These are phyloP conservation scores for Astraeus odoratus DNA, from an alignment of 768 basidiomycete genomes.

Conservation along the genomic window DNA sequence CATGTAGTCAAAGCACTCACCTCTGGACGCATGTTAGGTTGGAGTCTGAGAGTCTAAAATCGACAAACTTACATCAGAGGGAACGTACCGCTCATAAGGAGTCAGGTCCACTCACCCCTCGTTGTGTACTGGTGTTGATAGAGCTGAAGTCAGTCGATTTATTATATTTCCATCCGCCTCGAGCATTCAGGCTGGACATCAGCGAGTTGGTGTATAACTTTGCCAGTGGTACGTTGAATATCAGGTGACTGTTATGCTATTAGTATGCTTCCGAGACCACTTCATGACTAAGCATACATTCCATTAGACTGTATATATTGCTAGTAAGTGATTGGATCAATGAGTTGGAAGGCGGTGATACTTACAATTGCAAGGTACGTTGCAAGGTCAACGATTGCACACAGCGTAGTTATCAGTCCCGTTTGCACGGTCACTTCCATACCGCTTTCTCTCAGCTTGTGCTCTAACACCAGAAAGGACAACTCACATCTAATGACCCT, in stretches of 20 bases:
- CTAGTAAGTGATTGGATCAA: background rate
- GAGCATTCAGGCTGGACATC: slow-evolving; percentile 33
- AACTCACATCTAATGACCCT: slow-evolving; percentile 32
- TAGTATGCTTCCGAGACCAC: background rate
- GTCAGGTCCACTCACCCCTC: background rate
- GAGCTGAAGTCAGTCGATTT: slow-evolving; percentile 1
- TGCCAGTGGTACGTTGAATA: slow-evolving; percentile 33
- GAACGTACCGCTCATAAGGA: background rate
- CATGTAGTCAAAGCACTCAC: background rate
- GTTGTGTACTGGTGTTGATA: background rate
- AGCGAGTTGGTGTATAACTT: slow-evolving; percentile 38
- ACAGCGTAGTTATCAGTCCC: slow-evolving; percentile 27
- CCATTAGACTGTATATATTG: background rate
- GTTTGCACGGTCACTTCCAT: slow-evolving; percentile 29
- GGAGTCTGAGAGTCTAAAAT: background rate
- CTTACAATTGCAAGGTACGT: slow-evolving; percentile 11
- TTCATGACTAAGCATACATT: slow-evolving; percentile 2
- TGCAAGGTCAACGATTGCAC: slow-evolving; percentile 22
- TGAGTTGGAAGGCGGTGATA: background rate
- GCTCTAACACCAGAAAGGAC: background rate
- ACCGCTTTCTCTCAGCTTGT: background rate
- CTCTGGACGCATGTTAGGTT: background rate
- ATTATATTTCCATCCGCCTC: slow-evolving; percentile 25
- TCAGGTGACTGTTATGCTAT: slow-evolving; percentile 25
- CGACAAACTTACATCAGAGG: background rate